These are phyloP conservation scores for Irpex lacteus DNA, from an alignment of 1,284 basidiomycete genomes.

Conservation along the genomic window DNA sequence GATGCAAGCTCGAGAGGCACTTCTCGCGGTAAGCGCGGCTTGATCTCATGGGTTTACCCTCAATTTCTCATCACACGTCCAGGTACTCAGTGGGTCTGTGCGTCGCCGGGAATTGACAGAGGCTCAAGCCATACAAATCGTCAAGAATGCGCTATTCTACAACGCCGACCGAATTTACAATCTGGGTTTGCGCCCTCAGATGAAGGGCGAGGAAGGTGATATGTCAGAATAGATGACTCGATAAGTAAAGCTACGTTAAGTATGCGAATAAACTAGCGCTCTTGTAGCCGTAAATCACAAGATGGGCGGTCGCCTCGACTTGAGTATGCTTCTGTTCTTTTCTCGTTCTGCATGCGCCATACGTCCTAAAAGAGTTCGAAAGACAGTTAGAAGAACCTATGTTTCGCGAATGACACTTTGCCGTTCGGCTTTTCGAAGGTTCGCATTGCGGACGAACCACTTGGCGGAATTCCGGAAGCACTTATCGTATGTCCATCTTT, in stretches of 20 bases:
- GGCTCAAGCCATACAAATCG: constrained; percentile 44
- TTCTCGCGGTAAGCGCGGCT: constrained; percentile 47
- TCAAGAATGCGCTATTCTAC: constrained; percentile 52
- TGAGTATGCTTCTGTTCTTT: no score
- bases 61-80: not conserved
- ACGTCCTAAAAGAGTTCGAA: no score
- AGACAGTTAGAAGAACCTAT: no score
- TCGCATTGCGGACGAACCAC: no score
- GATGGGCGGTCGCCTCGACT: no score
- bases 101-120: constrained; percentile 44
- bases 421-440: no score
- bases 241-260: not conserved
- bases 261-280: no score
- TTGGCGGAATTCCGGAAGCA: constrained; percentile 22
- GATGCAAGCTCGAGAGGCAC: constrained; percentile 56
- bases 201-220: not conserved
- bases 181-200: constrained; percentile 39
- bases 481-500: constrained; percentile 54
- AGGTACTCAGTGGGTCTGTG: constrained; percentile 53
- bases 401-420: no score
- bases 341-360: no score
- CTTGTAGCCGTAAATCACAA: no score
- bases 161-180: constrained; percentile 59
- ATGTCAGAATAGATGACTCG: not conserved
- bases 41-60: not conserved